These are phyloP conservation scores for Fragilariopsis cylindrus DNA, from an alignment of 108 stramenopile species.

Conservation along the genomic window DNA sequence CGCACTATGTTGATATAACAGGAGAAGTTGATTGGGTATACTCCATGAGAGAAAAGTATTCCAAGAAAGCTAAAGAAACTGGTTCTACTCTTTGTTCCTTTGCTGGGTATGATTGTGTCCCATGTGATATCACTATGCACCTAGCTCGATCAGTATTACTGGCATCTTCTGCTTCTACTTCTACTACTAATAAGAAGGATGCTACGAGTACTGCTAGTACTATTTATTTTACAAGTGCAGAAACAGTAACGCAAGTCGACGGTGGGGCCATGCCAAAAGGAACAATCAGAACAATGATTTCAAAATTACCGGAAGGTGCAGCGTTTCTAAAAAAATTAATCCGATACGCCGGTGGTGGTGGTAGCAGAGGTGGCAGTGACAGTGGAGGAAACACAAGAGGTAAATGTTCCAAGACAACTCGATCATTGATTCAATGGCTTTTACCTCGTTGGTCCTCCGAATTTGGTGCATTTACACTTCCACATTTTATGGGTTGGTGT, in stretches of 20 bases:
- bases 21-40: conserved; percentile 89
- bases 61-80: conserved; percentile 46
- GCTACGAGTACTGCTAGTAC: too few relatives aligned
- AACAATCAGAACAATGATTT: conserved; percentile 2
- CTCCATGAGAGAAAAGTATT: conserved; percentile 65
- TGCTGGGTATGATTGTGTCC: conserved; percentile 88
- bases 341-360: background rate
- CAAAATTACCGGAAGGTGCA: background rate
- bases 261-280: background rate
- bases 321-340: background rate
- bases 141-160: background rate
- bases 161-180: background rate
- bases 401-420: background rate
- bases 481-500: conserved; percentile 14
- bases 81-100: conserved; percentile 77
- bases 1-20: conserved; percentile 92
- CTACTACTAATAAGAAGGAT: background rate
- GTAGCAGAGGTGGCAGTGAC: background rate
- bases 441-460: conserved; percentile 9
- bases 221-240: background rate
- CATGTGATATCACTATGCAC: conserved; percentile 43
- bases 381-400: background rate
- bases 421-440: conserved; percentile 2
- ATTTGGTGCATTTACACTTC: conserved; percentile 9
- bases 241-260: background rate